Evolutionary conservation across 2,329 filamentous ascomycete genomes (phyloP), one percentile per base, ranked within the genome.

Genomic region (Venturia asperata): DNA sequence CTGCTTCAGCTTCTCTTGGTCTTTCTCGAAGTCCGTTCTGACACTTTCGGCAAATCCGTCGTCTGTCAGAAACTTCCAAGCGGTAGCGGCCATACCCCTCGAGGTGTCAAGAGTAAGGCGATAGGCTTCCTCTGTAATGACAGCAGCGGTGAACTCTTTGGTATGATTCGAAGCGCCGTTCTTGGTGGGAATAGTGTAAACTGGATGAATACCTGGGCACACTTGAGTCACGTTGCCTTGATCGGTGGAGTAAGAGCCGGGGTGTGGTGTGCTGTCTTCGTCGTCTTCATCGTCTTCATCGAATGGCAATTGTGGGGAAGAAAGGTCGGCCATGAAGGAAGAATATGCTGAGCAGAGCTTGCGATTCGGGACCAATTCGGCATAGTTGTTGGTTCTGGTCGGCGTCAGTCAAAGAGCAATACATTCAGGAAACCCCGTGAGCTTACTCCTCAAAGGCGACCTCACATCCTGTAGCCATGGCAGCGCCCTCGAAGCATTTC

Each of bases 81-180:
- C 69, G 11, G 70, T 41, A 67, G 70, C 69, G 4, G 79, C 79
- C 74, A 83, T 74, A 0, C 78, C 78, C 69, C 81, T 81, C 0
- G 76, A 78, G 42, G 77, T 77, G 56, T 75, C 72, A 2, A 82
- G 68, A 0, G 80, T 78, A 19, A 74, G 73, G 0, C 70, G 68
- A 65, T 80, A 77, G 0, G 79, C 77, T 21, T 67, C 66, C 10
- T 65, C 70, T 43, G 72, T 79, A 61, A 67, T 77, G 2, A 81
- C 80, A 0, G 77, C 79, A 0, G 74, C 75, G 0, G 80, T 74
- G 69, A 83, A 83, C 4, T 72, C 69, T 9, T 77, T 75, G 41
- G 74, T 76, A 66, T 80, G 78, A 0, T 73, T 71, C 2, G 73
- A 75, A 30, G 76, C 76, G 15, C 76, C 73, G 0, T 73, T 64